Evolutionary conservation across 1,284 basidiomycete species (phyloP), one percentile per base, ranked within the genome.

Genomic region (Jaminaea rosea): DNA sequence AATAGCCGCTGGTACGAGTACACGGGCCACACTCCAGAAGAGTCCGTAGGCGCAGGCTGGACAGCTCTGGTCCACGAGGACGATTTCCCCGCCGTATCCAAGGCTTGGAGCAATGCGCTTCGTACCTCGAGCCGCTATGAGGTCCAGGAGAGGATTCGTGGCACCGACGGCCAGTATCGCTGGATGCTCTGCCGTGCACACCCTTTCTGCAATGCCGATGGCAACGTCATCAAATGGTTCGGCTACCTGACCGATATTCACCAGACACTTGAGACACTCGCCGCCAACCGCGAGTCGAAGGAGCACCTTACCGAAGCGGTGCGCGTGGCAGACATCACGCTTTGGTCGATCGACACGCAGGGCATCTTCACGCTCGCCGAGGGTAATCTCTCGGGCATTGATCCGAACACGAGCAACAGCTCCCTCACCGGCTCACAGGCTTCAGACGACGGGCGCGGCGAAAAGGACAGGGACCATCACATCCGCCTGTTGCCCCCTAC

Each of bases 111-210:
- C 2, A 63, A 71, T 27, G 74, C 69, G 8, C 60, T 75, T 45
- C 68, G 70, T 27, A 74, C 72, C 0, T 73, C 73, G 24, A 69
- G 72, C 23, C 66, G 65, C 0, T 75, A 75, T 52, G 62, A 66
- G 39, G 62, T 65, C 48, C 72, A 74, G 51, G 74, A 76, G 52
- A 63, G 75, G 8, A 58, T 62, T 56, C 49, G 57, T 42, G 51
- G 60, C 28, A 55, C 62, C 28, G 72, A 74, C 50, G 72, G 72
- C 23, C 36, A 47, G 11, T 73, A 55, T 53, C 59, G 68, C 32
- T 74, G 72, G 72, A 57, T 68, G 53, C 58, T 74, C 8, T 72
- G 72, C n/a, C 59, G 72, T 26, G 72, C 72, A n/a, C 55, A 63
- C 29, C 69, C 72, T 2, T 44, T 74, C 31, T 57, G 63, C 4